phyloP scores from a whole-genome alignment of 1,139 yeast species.

The Diutina neorugosa region DNA sequence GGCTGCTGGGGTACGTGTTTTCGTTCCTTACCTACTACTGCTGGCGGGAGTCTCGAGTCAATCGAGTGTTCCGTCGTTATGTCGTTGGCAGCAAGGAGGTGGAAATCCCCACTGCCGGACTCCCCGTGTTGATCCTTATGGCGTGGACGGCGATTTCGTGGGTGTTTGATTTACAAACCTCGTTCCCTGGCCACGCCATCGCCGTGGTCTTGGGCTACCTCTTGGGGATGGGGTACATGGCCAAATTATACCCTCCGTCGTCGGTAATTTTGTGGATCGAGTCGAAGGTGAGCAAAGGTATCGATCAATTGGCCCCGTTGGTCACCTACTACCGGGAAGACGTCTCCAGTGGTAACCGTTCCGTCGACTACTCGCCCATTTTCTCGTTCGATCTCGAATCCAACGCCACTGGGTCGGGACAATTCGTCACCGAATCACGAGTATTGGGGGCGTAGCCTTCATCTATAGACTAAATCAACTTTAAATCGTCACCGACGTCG shows the following conservation, averaged over 20 bases:
- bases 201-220: slow-evolving; percentile 30
- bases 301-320: slow-evolving; percentile 39
- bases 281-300: slow-evolving; percentile 32
- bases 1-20: slow-evolving; percentile 69
- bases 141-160: slow-evolving; percentile 18
- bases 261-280: slow-evolving; percentile 59
- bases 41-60: slow-evolving; percentile 40
- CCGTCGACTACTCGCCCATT: slow-evolving; percentile 19
- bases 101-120: slow-evolving; percentile 46
- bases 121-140: slow-evolving; percentile 47
- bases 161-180: slow-evolving; percentile 43
- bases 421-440: neutral
- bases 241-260: slow-evolving; percentile 53
- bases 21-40: slow-evolving; percentile 56
- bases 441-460: neutral
- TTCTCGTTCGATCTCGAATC: slow-evolving; percentile 14
- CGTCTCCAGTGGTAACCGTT: slow-evolving; percentile 21
- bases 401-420: neutral
- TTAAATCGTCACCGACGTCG: too few species aligned
- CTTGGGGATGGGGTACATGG: slow-evolving; percentile 46
- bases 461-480: neutral
- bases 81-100: slow-evolving; percentile 15
- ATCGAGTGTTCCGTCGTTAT: slow-evolving; percentile 30
- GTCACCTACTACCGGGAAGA: slow-evolving; percentile 46
- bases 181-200: slow-evolving; percentile 61